Evolutionary conservation across 2,329 filamentous ascomycete species (phyloP).

Genomic region (Fonsecaea nubica): DNA sequence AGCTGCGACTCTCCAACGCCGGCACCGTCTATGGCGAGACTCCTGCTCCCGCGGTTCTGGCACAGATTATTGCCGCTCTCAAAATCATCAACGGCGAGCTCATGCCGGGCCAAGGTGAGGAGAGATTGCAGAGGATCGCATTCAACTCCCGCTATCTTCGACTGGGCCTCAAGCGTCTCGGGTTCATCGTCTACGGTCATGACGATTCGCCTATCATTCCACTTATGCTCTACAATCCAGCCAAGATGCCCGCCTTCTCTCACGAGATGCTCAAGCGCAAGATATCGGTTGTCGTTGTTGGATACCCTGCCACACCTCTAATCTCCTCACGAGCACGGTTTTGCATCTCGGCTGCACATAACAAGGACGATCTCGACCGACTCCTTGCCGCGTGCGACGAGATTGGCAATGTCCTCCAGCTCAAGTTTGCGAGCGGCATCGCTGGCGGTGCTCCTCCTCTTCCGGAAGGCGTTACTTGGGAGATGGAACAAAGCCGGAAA

Average conservation of each 20-base stretch:
- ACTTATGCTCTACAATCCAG: conserved; percentile 93
- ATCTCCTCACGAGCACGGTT: conserved; percentile 94
- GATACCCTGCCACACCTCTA: conserved; percentile 93
- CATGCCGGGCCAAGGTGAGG: conserved; percentile 87
- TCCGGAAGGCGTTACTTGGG: conserved; percentile 71
- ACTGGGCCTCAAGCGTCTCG: conserved; percentile 92
- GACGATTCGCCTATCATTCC: conserved; percentile 98
- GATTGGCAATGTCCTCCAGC: conserved; percentile 85
- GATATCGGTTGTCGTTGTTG: conserved; percentile 95
- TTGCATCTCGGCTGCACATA: conserved; percentile 94
- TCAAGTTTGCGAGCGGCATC: conserved; percentile 96
- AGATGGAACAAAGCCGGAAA: conserved; percentile 73
- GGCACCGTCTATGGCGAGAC: conserved; percentile 87
- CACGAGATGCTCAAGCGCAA: conserved; percentile 98
- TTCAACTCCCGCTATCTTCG: conserved; percentile 99
- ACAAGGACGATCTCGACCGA: conserved; percentile 96
- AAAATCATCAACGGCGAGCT: conserved; percentile 89
- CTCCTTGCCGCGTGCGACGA: conserved; percentile 86
- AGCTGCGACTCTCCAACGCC: conserved; percentile 83
- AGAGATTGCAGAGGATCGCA: conserved; percentile 91
- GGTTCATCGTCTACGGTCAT: conserved; percentile 95
- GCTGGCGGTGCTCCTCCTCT: conserved; percentile 84
- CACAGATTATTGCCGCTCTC: conserved; percentile 86
- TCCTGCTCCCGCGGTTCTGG: conserved; percentile 83
- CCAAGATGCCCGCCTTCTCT: conserved; percentile 97